Percentiles rank a stretch among this genome's conserved stretches.
phyloP scores from a whole-genome alignment of 208 protist species.

The Vickermania ingenoplastis region DNA sequence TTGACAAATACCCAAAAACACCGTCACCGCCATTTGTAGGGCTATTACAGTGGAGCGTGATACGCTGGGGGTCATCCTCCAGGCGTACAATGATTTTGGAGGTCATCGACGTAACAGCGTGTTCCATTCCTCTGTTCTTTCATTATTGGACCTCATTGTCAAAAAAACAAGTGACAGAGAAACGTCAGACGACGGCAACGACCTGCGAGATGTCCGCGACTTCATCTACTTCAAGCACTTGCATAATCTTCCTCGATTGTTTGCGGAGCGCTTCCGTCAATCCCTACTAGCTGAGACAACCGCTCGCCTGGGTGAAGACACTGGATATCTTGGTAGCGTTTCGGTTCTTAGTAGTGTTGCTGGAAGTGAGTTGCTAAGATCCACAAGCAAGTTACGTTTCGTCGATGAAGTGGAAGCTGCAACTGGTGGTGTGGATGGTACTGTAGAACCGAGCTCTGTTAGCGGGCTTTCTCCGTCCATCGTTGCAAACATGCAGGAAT shows the following conservation, averaged over 20 bases:
- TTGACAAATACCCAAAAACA: too few species aligned
- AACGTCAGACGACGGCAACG: conserved; percentile 1
- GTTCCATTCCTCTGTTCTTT: conserved; percentile 53
- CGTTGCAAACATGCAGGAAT: conserved; percentile 19
- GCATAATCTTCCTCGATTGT: conserved; percentile 25
- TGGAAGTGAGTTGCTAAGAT: conserved; percentile 40
- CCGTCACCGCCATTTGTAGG: too few species aligned
- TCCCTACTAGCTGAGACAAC: conserved; percentile 29
- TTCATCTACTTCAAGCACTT: conserved; percentile 49
- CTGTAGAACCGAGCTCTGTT: conserved; percentile 21
- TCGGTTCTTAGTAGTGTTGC: conserved; percentile 38
- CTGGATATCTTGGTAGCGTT: conserved; percentile 28
- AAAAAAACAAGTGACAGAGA: conserved; percentile 6
- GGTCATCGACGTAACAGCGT: conserved; percentile 36
- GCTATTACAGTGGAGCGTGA: conserved; percentile 61
- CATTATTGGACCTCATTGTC: conserved; percentile 39
- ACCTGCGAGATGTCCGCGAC: conserved; percentile 43
- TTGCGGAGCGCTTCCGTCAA: conserved; percentile 30
- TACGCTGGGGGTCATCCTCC: conserved; percentile 39
- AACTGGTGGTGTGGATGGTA: conserved; percentile 35
- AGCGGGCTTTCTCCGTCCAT: conserved; percentile 26
- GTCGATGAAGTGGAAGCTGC: conserved; percentile 69
- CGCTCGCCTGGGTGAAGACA: conserved; percentile 36
- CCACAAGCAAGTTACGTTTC: conserved; percentile 47
- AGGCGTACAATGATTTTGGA: conserved; percentile 43